Base-by-base conservation (phyloP, 805 yeast species). In the Kodamaea lidongshanica region DNA sequence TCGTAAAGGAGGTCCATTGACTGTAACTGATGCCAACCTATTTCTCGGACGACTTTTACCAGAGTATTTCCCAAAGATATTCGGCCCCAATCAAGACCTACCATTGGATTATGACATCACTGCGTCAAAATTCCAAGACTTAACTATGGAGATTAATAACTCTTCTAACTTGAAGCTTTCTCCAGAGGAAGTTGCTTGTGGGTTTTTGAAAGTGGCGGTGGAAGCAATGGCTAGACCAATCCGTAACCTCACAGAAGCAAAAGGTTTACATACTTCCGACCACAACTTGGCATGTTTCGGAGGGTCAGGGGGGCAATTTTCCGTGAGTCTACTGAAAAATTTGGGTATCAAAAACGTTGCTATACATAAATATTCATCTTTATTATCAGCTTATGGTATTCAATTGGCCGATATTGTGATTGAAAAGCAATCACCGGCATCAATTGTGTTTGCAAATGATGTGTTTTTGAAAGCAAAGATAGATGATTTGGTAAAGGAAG, bases 251-350 rank as follows among this genome's bases (percentile, higher is more conserved):
- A 85, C 95, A 0, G 95, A 85, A 50, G 84, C 89, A 2, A 83
- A 77, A 47, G 95, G 95, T 4, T 75, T 77, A 46, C 66, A 72
- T 23, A 67, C 77, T 1, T 51, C 80, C 7, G 61, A 70, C 7
- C 95, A 86, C 51, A 60, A 79, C 35, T 57, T 86, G 36, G 94
- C 87, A 1, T 71, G 89, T 2, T 86, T 86, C 57, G 95, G 95
- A 27, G 95, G 95, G 28, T 94, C 94, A 15, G 95, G 95, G 32
- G 95, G 95, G 6, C 95, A 86, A 56, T 88, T 83, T 54, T 88
- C 92, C 2, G 77, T 73, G 28, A 77, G 82, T 7, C 77, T 86
- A 19, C 94, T 94, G 1, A 66, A 72, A 34, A 67, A 71, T 15
- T 62, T 86, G 37, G 87, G 87, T 6, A 80, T 86, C 27, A 52